Evolutionary conservation across 768 basidiomycete species (phyloP).

Genomic region (Xerocomellus amylosporus): DNA sequence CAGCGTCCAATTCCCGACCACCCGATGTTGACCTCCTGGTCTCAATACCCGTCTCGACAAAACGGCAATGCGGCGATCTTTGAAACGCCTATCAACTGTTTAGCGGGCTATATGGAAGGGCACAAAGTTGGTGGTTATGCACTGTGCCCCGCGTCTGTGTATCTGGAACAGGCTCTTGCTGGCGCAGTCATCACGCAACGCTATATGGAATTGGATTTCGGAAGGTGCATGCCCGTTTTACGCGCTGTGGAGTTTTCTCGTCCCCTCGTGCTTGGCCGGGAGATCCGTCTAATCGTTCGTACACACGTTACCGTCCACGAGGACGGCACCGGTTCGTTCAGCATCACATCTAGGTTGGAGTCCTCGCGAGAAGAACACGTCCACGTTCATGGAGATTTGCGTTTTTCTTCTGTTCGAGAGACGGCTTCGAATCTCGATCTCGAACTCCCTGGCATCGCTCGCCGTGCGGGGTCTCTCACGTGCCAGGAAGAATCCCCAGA

Average conservation of each 20-base stretch:
- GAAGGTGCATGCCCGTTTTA: slow-evolving; percentile 37
- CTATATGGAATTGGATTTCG: slow-evolving; percentile 33
- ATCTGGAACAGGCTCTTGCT: slow-evolving; percentile 54
- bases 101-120: slow-evolving; percentile 49
- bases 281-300: slow-evolving; percentile 33
- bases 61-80: slow-evolving; percentile 44
- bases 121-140: slow-evolving; percentile 56
- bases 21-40: slow-evolving; percentile 41
- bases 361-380: slow-evolving; percentile 33
- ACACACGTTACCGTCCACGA: slow-evolving; percentile 39
- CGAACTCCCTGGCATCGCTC: slow-evolving; percentile 34
- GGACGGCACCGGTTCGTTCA: slow-evolving; percentile 42
- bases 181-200: slow-evolving; percentile 39
- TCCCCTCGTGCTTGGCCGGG: slow-evolving; percentile 49
- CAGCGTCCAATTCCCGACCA: slow-evolving; percentile 23
- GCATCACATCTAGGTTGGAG: slow-evolving; percentile 40
- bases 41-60: slow-evolving; percentile 38
- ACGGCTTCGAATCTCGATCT: slow-evolving; percentile 39
- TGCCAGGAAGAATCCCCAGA: slow-evolving; percentile 33
- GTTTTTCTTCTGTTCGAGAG: slow-evolving; percentile 32
- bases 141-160: slow-evolving; percentile 66
- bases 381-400: slow-evolving; percentile 49
- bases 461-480: slow-evolving; percentile 34
- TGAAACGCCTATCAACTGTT: slow-evolving; percentile 46
- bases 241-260: slow-evolving; percentile 47